Base-by-base conservation (phyloP, 768 basidiomycete genomes). In the Pholiota conissans region DNA sequence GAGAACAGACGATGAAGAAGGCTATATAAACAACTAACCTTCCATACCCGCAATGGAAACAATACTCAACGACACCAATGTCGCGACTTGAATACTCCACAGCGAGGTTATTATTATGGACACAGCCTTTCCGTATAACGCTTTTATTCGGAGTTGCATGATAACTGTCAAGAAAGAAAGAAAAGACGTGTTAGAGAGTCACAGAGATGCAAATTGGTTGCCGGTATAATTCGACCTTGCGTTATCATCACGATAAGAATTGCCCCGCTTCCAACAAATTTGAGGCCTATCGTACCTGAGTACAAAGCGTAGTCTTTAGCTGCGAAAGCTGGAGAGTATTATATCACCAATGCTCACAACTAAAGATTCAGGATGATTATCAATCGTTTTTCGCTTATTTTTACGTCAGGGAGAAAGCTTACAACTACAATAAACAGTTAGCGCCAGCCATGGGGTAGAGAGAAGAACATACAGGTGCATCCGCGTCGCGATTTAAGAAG, bases 101-200 rank as follows among this genome's bases (percentile, higher is more conserved):
- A 65, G 51, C 2, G 50, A 50, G 5, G 56, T 59, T 30, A 72
- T 57, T 26, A 63, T 39, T 4, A 24, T 49, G 13, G 62, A 57
- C 24, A 69, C 45, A 9, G 32, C 57, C 20, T 34, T 61, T 6
- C 64, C 62, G 55, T 69, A 72, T 20, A 72, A 24, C 0, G 69
- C 63, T 53, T 64, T 62, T 48, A 72, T 63, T 47, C 71, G 65
- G 16, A 65, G 63, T 30, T 63, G 63, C 64, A 72, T 63, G 39
- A 72, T 65, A 52, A 65, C 71, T 72, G 24, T 9, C 3, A 42
- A 7, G 24, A 42, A 5, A 42, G n/a, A 4, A 18, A 7, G 3
- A 22, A 20, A 24, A 29, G n/a, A n/a, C n/a, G n/a, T n/a, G n/a
- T n/a, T n/a, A n/a, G n/a, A n/a, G n/a, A n/a, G n/a, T n/a, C n/a